These are phyloP conservation scores for Sphenostylis stenocarpa DNA, from an alignment of 306 rosid species.

Conservation along the genomic window DNA sequence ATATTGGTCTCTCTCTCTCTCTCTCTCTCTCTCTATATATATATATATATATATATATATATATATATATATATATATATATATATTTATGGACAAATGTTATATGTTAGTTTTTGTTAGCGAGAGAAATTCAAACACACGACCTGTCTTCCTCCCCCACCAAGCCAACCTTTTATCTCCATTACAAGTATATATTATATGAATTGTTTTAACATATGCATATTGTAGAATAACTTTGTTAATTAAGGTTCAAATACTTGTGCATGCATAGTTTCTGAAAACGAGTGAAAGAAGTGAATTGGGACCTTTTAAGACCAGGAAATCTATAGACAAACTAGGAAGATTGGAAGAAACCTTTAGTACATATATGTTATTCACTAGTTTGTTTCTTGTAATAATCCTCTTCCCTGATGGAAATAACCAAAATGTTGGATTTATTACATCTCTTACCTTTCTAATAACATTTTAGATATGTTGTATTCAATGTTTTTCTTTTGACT, in stretches of 20 bases:
- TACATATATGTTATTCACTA: background rate
- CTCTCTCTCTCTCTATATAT: too few species aligned
- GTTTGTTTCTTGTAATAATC: constrained; percentile 3
- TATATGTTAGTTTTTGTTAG: too few species aligned
- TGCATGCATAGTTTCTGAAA: constrained; percentile 18
- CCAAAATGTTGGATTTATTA: background rate
- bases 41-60: too few species aligned
- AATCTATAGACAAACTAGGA: background rate
- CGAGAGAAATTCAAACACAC: too few species aligned
- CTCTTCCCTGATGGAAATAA: background rate
- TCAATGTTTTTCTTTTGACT: background rate
- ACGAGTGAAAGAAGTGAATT: background rate
- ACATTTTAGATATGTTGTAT: constrained; percentile 2
- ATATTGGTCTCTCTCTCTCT: too few species aligned
- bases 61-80: too few species aligned
- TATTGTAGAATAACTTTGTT: background rate
- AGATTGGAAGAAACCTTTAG: background rate
- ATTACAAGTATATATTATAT: background rate
- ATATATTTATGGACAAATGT: background rate
- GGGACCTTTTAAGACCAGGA: background rate
- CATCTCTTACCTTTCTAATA: constrained; percentile 18
- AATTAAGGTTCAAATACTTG: background rate
- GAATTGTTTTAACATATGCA: background rate
- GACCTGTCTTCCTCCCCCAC: too few species aligned
- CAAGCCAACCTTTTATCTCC: too few species aligned